A percentile compares a stretch with the other conserved stretches of the same genome.
phyloP scores from a whole-genome alignment of 768 basidiomycete genomes.

The Serendipita vermifera region DNA sequence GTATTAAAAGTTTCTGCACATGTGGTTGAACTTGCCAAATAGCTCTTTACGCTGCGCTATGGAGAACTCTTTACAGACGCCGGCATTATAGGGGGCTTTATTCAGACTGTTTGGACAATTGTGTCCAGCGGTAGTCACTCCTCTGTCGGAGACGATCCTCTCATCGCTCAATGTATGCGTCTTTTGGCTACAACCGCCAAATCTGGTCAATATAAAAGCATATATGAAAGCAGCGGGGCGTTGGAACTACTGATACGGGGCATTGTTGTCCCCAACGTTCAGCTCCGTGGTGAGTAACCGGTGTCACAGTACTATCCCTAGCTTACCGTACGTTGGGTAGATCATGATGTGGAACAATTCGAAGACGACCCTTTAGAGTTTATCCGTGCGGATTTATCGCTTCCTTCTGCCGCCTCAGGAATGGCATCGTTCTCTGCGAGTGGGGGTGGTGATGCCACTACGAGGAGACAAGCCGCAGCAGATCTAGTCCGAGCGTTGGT shows the following conservation, averaged over 20 bases:
- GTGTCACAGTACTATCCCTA: neutral
- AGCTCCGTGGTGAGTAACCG: constrained; percentile 42
- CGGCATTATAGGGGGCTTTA: constrained; percentile 54
- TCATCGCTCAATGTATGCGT: constrained; percentile 80
- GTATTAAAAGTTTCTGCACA: neutral
- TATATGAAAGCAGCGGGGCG: neutral
- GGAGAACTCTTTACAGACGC: constrained; percentile 60
- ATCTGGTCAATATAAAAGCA: constrained; percentile 62
- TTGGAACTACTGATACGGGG: constrained; percentile 51
- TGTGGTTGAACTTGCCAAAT: neutral
- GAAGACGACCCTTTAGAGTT: constrained; percentile 96
- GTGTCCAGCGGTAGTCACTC: constrained; percentile 39
- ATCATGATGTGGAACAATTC: constrained; percentile 88
- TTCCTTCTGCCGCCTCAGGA: constrained; percentile 33
- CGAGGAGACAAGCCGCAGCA: constrained; percentile 82
- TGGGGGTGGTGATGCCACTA: constrained; percentile 54
- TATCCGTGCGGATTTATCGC: constrained; percentile 72
- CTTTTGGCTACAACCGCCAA: constrained; percentile 91
- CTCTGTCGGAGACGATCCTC: constrained; percentile 27
- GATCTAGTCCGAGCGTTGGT: constrained; percentile 93
- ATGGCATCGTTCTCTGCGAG: neutral
- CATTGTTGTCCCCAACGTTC: constrained; percentile 88
- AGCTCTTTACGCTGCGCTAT: constrained; percentile 75
- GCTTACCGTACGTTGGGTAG: constrained; percentile 22
- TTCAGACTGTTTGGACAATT: constrained; percentile 82